A percentile compares a stretch with the other conserved stretches of the same genome.
Conservation (phyloP, 805 yeast species). For the Schwanniomyces pseudopolymorphus region DNA sequence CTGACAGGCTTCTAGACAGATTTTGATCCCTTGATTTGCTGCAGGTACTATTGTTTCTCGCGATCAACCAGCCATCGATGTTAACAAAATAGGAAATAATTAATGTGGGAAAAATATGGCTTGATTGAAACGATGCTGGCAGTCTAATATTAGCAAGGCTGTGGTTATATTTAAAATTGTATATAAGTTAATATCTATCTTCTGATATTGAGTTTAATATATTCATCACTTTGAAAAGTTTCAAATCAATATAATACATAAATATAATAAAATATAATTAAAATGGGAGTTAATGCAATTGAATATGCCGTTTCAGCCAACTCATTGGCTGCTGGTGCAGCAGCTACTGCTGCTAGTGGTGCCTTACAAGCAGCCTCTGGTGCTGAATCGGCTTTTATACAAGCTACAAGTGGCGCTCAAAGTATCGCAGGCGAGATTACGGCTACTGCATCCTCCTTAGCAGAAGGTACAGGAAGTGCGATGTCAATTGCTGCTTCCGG, state of each 20-base stretch:
- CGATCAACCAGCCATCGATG: not conserved
- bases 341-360: conserved; percentile 4
- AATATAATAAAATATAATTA: not conserved
- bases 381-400: conserved; percentile 4
- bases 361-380: conserved; percentile 8
- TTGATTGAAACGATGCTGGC: not conserved
- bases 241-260: not conserved
- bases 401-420: conserved; percentile 3
- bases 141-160: not conserved
- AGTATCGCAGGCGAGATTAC: not conserved
- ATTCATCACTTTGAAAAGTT: not conserved
- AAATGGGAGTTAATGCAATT: conserved; percentile 5
- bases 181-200: no score
- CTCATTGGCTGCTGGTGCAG: conserved; percentile 3
- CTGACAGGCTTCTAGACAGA: not conserved
- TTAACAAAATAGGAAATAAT: not conserved
- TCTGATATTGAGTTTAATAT: no score
- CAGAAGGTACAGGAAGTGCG: not conserved
- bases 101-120: not conserved
- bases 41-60: not conserved
- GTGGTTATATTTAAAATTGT: not conserved
- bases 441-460: not conserved
- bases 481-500: conserved; percentile 1
- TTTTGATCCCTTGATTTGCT: not conserved
- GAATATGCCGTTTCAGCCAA: conserved; percentile 7